Evolutionary conservation across 1,139 yeast species (phyloP).

Genomic region (Entelexis sorbosivorans): DNA sequence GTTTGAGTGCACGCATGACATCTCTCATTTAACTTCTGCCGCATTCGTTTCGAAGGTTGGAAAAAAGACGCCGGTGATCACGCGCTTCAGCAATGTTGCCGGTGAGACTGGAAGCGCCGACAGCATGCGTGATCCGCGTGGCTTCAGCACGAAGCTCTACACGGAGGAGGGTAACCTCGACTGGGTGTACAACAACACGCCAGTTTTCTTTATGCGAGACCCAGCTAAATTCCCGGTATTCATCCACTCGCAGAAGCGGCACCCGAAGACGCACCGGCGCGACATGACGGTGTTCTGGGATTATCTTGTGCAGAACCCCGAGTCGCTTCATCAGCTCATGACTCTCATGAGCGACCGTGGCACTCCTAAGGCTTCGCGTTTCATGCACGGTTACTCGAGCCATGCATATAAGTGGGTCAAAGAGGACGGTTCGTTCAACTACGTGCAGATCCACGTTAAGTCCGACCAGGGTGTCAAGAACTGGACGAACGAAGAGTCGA

Average conservation of each 20-base stretch:
- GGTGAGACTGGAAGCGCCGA: conserved; percentile 81
- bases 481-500: conserved; percentile 48
- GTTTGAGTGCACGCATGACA: conserved; percentile 74
- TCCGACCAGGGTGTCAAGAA: conserved; percentile 56
- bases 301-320: conserved; percentile 52
- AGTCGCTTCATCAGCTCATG: conserved; percentile 52
- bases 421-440: conserved; percentile 50
- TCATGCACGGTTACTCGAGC: conserved; percentile 68
- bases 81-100: conserved; percentile 82
- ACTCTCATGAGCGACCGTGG: conserved; percentile 62
- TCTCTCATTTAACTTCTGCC: conserved; percentile 61
- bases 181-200: conserved; percentile 84
- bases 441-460: conserved; percentile 55
- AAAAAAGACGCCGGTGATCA: conserved; percentile 60
- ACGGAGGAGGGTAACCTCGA: conserved; percentile 84
- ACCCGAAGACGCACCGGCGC: conserved; percentile 72
- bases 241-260: conserved; percentile 80
- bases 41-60: conserved; percentile 63
- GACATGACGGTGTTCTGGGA: conserved; percentile 67
- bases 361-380: conserved; percentile 52
- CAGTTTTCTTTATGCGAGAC: conserved; percentile 75
- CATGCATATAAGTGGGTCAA: conserved; percentile 54
- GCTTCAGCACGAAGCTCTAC: conserved; percentile 70
- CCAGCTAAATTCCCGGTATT: conserved; percentile 82
- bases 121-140: conserved; percentile 84